Conservation (phyloP, 495 filamentous ascomycete genomes). For the Hyphodiscus hymeniophilus region DNA sequence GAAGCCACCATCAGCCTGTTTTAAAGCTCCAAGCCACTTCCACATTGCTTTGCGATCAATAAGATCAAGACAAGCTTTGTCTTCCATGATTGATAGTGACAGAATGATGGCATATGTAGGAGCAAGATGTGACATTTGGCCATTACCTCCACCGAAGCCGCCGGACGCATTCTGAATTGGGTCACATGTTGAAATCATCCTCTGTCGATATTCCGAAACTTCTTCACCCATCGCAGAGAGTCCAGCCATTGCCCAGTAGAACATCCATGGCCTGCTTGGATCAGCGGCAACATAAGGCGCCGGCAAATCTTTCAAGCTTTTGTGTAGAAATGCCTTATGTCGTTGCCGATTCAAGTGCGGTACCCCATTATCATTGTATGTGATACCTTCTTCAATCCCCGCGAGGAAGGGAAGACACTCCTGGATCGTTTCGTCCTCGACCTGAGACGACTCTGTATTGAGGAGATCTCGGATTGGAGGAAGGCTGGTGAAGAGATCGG, state of each 20-base stretch:
- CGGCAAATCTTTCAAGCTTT: constrained; percentile 56
- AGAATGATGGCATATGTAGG: constrained; percentile 80
- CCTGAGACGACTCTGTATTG: constrained; percentile 55
- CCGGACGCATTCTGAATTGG: constrained; percentile 76
- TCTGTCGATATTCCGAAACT: constrained; percentile 56
- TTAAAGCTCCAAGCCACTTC: constrained; percentile 77
- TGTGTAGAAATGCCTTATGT: constrained; percentile 71
- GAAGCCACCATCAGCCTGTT: constrained; percentile 80
- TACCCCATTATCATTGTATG: constrained; percentile 60
- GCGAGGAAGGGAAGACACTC: constrained; percentile 64
- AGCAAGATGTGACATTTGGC: constrained; percentile 80
- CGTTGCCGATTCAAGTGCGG: constrained; percentile 58
- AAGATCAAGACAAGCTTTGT: constrained; percentile 58
- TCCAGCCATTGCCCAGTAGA: constrained; percentile 81
- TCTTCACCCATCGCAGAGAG: constrained; percentile 70
- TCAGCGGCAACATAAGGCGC: constrained; percentile 59
- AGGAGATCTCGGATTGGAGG: constrained; percentile 61
- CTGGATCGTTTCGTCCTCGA: constrained; percentile 58
- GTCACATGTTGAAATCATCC: constrained; percentile 60
- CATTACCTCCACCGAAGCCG: constrained; percentile 91
- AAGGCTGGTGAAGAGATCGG: constrained; percentile 53
- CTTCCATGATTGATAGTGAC: constrained; percentile 63
- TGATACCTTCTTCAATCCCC: constrained; percentile 24
- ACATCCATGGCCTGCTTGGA: constrained; percentile 81
- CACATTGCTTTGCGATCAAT: constrained; percentile 81